These are phyloP conservation scores for Sporopachydermia lactativora DNA, from an alignment of 805 yeast species.

Conservation along the genomic window DNA sequence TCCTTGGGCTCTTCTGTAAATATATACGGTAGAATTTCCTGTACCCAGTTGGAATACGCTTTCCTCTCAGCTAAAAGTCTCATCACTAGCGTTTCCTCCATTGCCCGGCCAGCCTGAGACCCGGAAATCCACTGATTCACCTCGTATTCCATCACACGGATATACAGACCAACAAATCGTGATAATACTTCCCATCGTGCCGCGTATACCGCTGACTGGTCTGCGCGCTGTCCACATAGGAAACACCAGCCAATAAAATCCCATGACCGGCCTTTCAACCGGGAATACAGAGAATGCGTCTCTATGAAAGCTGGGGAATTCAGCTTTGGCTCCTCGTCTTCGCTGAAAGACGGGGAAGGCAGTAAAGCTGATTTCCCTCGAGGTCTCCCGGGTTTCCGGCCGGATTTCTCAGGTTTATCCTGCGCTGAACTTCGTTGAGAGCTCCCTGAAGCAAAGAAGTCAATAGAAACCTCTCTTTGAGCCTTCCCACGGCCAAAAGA, in stretches of 20 bases:
- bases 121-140: no score
- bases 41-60: background rate
- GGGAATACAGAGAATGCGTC: background rate
- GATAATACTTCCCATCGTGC: background rate
- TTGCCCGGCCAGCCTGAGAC: background rate
- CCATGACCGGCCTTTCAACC: background rate
- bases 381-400: no score
- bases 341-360: no score
- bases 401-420: no score
- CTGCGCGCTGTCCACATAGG: background rate
- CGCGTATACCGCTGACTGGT: background rate
- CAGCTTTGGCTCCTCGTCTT: no score
- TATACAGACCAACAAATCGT: background rate
- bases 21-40: background rate
- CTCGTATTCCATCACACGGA: background rate
- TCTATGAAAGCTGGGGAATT: no score
- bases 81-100: background rate
- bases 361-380: no score
- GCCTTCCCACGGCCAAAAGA: no score
- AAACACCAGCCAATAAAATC: slow-evolving; percentile 1
- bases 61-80: background rate
- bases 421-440: no score
- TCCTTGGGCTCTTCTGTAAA: background rate
- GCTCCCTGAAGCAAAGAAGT: no score
- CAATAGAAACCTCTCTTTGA: no score